These are phyloP conservation scores for Chlamydomonas asymmetrica DNA, from an alignment of 139 green algal genomes.

Conservation along the genomic window DNA sequence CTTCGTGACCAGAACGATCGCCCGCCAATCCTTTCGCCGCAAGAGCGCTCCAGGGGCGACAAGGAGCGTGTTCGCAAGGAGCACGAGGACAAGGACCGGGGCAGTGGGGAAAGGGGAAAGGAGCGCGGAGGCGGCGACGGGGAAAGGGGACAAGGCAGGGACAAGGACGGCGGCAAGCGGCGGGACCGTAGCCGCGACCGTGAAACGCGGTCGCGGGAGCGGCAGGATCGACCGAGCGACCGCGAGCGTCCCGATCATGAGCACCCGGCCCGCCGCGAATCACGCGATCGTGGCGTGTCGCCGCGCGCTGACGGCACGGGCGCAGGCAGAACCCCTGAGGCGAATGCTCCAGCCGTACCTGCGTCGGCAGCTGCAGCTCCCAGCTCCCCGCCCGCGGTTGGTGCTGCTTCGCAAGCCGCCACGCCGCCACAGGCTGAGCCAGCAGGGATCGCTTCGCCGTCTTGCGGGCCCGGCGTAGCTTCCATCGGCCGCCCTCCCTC, in stretches of 20 bases:
- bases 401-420: no score
- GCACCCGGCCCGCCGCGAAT: no score
- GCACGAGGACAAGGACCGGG: not conserved
- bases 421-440: no score
- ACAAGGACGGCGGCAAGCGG: not conserved
- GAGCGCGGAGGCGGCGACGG: not conserved
- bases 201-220: not conserved
- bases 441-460: no score
- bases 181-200: not conserved
- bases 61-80: not conserved
- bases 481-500: no score
- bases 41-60: not conserved
- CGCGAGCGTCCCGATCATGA: not conserved
- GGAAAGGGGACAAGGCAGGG: not conserved
- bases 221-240: not conserved
- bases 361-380: no score
- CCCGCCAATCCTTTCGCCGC: not conserved
- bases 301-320: no score
- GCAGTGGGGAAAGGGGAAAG: not conserved
- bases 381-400: no score
- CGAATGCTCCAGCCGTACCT: no score
- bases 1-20: not conserved
- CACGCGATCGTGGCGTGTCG: no score
- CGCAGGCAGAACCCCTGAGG: no score
- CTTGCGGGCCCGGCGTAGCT: no score